These are phyloP conservation scores for Gossypium davidsonii DNA, from an alignment of 441 rosid genomes.

Conservation along the genomic window DNA sequence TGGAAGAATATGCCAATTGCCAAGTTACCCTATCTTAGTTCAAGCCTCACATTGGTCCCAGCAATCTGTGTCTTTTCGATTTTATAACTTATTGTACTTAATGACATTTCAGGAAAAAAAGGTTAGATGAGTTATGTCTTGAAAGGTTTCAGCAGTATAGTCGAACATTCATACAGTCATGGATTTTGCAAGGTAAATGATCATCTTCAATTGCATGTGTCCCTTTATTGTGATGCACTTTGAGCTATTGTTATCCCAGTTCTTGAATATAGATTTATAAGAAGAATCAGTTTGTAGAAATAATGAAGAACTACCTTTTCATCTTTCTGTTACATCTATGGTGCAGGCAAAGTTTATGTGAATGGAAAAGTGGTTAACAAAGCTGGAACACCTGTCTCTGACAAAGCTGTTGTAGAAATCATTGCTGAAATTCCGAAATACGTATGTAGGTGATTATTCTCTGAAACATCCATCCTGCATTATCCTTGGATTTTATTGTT, in stretches of 20 bases:
- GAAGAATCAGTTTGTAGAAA: neutral
- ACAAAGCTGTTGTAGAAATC: slow-evolving; percentile 60
- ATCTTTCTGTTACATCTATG: neutral
- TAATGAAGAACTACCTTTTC: neutral
- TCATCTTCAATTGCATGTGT: slow-evolving; percentile 5
- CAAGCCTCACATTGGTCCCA: neutral
- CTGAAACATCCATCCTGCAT: slow-evolving; percentile 13
- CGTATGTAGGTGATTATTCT: slow-evolving; percentile 93
- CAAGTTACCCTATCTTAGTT: neutral
- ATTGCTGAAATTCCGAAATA: slow-evolving; percentile 81
- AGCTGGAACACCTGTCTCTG: slow-evolving; percentile 82
- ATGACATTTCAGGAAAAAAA: slow-evolving; percentile 47
- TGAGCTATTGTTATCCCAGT: neutral
- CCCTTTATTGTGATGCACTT: neutral
- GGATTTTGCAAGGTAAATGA: slow-evolving; percentile 80
- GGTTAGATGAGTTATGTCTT: slow-evolving; percentile 86
- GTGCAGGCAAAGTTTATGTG: slow-evolving; percentile 73
- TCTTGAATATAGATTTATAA: neutral
- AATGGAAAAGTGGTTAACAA: slow-evolving; percentile 76
- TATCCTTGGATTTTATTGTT: slow-evolving; percentile 7
- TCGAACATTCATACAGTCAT: slow-evolving; percentile 70
- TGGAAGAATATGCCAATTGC: neutral
- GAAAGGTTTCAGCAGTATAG: slow-evolving; percentile 90
- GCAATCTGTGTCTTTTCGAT: neutral
- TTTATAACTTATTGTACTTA: neutral